phyloP scores from a whole-genome alignment of 2,329 filamentous ascomycete species.

The Blumeriella jaapii region DNA sequence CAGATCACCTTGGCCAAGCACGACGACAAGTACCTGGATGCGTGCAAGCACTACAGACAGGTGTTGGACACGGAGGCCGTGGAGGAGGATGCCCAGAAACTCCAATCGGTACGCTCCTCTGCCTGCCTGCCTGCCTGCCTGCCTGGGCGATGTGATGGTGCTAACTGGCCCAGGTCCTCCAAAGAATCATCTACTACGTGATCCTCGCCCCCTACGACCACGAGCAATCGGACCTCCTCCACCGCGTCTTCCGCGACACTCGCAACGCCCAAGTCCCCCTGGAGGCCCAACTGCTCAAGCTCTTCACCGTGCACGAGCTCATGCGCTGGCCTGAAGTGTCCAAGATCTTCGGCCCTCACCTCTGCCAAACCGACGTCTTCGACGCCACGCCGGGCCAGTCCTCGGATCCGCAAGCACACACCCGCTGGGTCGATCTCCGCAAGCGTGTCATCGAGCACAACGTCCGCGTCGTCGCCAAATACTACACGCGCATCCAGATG shows the following conservation, averaged over 20 bases:
- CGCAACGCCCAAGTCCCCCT: slow-evolving; percentile 67
- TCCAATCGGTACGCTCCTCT: slow-evolving; percentile 60
- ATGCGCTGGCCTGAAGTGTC: slow-evolving; percentile 97
- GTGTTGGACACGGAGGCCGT: slow-evolving; percentile 94
- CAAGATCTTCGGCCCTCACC: slow-evolving; percentile 76
- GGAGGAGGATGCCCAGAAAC: slow-evolving; percentile 75
- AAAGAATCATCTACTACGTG: slow-evolving; percentile 94
- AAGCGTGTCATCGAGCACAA: slow-evolving; percentile 99
- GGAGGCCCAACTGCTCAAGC: slow-evolving; percentile 78
- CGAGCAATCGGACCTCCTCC: slow-evolving; percentile 92
- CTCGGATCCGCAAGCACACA: slow-evolving; percentile 66
- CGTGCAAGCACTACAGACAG: slow-evolving; percentile 96
- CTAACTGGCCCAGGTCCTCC: slow-evolving; percentile 54
- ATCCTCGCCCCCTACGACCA: slow-evolving; percentile 96
- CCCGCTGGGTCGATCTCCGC: slow-evolving; percentile 86
- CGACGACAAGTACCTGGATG: slow-evolving; percentile 93
- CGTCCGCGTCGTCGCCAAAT: slow-evolving; percentile 92
- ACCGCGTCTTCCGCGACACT: slow-evolving; percentile 78
- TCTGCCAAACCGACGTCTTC: slow-evolving; percentile 86
- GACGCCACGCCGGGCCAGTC: slow-evolving; percentile 52
- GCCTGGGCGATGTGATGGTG: too few relatives aligned
- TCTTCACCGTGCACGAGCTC: slow-evolving; percentile 89
- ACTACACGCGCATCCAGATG: slow-evolving; percentile 96
- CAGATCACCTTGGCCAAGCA: slow-evolving; percentile 94
- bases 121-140: not conserved